A percentile compares a stretch with the other conserved stretches of the same genome.
These are phyloP conservation scores for Orbilia javanica DNA, from an alignment of 2,329 filamentous ascomycete genomes.

Conservation along the genomic window DNA sequence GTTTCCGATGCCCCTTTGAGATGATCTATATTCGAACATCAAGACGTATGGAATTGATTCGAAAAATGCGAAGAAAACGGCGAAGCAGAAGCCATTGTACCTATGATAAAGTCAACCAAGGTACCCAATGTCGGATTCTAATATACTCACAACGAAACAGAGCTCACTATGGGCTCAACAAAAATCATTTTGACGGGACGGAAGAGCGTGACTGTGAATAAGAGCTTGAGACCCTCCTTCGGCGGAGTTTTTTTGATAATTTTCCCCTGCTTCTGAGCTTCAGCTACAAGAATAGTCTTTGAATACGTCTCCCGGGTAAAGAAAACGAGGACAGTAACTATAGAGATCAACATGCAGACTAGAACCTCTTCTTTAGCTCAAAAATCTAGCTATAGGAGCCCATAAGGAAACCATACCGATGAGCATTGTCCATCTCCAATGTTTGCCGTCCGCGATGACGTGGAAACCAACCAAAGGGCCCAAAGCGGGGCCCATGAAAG, in stretches of 20 bases:
- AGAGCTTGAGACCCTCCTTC: slow-evolving; percentile 70
- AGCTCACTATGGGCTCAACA: slow-evolving; percentile 80
- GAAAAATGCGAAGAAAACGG: slow-evolving; percentile 79
- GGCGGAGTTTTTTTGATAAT: slow-evolving; percentile 44
- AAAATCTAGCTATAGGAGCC: no score
- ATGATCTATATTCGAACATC: slow-evolving; percentile 54
- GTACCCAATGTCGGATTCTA: neutral
- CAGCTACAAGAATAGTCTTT: slow-evolving; percentile 71
- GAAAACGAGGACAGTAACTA: slow-evolving; percentile 19
- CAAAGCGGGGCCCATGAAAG: slow-evolving; percentile 53
- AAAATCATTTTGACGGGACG: slow-evolving; percentile 79
- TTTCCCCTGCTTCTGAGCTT: slow-evolving; percentile 21
- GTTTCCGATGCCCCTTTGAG: slow-evolving; percentile 59
- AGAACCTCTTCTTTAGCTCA: slow-evolving; percentile 3
- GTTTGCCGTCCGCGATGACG: slow-evolving; percentile 43
- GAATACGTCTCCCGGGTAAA: slow-evolving; percentile 71
- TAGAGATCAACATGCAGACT: slow-evolving; percentile 56
- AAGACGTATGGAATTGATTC: slow-evolving; percentile 60
- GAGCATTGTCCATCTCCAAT: slow-evolving; percentile 56
- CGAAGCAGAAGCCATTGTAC: slow-evolving; percentile 79
- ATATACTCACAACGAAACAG: slow-evolving; percentile 64
- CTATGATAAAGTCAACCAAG: slow-evolving; percentile 68
- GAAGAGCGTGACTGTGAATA: slow-evolving; percentile 76
- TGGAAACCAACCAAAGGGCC: slow-evolving; percentile 51
- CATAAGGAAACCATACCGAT: slow-evolving; percentile 24